A percentile compares a stretch with the other conserved stretches of the same genome.
phyloP scores from a whole-genome alignment of 1,284 basidiomycete genomes.

The Cutaneotrichosporon mucoides region DNA sequence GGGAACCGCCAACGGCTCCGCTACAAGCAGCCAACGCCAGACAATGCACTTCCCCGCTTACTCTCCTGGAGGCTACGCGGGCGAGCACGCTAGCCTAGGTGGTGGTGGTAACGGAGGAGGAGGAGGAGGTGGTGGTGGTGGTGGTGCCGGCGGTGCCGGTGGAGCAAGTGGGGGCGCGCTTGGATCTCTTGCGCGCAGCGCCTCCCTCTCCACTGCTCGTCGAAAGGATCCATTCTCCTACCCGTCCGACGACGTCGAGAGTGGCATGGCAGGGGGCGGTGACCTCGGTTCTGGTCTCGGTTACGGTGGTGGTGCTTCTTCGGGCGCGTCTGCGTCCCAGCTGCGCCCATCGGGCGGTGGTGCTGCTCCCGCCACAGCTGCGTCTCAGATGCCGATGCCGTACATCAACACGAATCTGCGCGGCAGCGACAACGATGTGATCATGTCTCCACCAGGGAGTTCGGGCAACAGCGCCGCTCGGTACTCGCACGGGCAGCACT shows the following conservation, averaged over 20 bases:
- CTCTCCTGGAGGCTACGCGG: constrained; percentile 14
- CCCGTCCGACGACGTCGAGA: constrained; percentile 47
- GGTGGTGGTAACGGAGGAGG: background rate
- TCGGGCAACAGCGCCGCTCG: background rate
- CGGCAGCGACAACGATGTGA: constrained; percentile 21
- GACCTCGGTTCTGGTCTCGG: constrained; percentile 4
- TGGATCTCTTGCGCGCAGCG: constrained; percentile 39
- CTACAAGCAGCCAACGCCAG: constrained; percentile 11
- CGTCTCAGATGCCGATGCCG: constrained; percentile 11
- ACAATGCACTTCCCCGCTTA: constrained; percentile 21
- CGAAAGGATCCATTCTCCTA: constrained; percentile 47
- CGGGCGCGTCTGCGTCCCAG: background rate
- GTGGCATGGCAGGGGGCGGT: constrained; percentile 36
- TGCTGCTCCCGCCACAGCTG: background rate
- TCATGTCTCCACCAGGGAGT: constrained; percentile 24
- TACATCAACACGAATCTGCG: constrained; percentile 9
- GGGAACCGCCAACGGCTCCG: background rate
- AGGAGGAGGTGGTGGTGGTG: background rate
- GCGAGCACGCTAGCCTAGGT: constrained; percentile 14
- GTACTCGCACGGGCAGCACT: background rate
- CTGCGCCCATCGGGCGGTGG: constrained; percentile 4
- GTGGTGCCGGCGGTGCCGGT: background rate
- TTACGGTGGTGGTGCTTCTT: background rate
- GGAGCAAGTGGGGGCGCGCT: constrained; percentile 21
- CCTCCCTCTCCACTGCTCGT: constrained; percentile 39